These are phyloP conservation scores for Crithidia thermophila DNA, from an alignment of 208 protist species.

Conservation along the genomic window DNA sequence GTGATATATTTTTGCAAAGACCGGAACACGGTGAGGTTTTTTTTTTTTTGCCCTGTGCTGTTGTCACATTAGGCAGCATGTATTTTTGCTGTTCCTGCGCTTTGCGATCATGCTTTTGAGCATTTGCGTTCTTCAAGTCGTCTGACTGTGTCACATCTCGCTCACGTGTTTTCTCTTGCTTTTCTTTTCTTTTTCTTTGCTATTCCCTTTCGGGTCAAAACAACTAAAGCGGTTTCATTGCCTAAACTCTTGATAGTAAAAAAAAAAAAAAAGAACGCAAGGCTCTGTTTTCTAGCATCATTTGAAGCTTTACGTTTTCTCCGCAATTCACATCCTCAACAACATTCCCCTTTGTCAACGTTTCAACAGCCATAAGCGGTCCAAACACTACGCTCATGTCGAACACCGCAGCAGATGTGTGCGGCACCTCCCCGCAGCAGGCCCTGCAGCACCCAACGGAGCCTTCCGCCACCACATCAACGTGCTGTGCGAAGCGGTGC, in stretches of 20 bases:
- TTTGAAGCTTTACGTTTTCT: too few relatives aligned
- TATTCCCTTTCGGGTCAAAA: neutral
- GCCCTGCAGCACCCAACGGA: too few relatives aligned
- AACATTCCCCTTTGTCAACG: too few relatives aligned
- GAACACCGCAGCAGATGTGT: too few relatives aligned
- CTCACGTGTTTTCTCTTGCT: neutral
- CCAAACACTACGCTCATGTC: too few relatives aligned
- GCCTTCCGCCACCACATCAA: neutral
- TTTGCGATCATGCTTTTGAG: neutral
- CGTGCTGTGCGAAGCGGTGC: constrained; percentile 13
- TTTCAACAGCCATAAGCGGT: too few relatives aligned
- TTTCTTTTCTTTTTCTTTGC: constrained; percentile 15
- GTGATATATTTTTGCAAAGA: too few relatives aligned
- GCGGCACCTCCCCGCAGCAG: neutral
- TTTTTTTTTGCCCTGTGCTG: neutral
- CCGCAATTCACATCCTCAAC: too few relatives aligned
- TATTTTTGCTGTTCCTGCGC: neutral
- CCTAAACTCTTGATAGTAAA: too few relatives aligned
- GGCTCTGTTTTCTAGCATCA: too few relatives aligned
- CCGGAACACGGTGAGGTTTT: too few relatives aligned
- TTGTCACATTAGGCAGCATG: neutral
- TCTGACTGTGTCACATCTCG: neutral
- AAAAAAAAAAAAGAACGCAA: too few relatives aligned
- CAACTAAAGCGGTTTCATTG: neutral
- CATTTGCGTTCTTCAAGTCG: neutral